Evolutionary conservation across 1,139 yeast species (phyloP), one percentile per base, ranked within the genome.

Genomic region (Starmera stellimalicola): DNA sequence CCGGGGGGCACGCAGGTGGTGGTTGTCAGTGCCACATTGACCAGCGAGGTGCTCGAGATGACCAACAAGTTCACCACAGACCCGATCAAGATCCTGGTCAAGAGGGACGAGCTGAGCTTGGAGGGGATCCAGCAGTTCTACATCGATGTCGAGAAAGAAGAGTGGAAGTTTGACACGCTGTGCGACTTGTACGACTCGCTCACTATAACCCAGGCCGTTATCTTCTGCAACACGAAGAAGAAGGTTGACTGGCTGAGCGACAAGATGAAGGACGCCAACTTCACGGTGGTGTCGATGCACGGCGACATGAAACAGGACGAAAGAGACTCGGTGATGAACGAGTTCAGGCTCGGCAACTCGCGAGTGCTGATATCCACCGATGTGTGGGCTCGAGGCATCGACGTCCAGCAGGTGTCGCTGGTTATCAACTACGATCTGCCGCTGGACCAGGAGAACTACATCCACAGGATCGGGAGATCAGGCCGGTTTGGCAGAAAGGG

Each of bases 381-480:
- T 57, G 93, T 91, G 30, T 87, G 95, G 94, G 97, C 98, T 1
- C 69, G 97, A 55, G 98, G 98, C 34, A 88, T 88, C 37, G 97
- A 88, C 57, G 97, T 88, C 18, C 98, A 88, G 60, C 96, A 88
- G 54, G 94, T 88, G n/a, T 84, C 95, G 0, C 63, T 88, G 37
- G 98, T 91, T 18, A 81, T 91, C 35, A 91, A 88, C 60, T 91
- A 85, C 58, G 97, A 88, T 55, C 60, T 91, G 43, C 97, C 97
- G 1, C 58, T 65, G 33, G 91, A 81, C 55, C 73, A 76, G 52
- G 97, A 87, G 55, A 88, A 84, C 61, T 88, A 88, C 55, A 74
- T 88, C 41, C 98, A 88, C 58, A 71, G 97, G 53, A 88, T 91
- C 42, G 98, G 96, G 40, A 73, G 96, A 52, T 82, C 94, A 10